These are phyloP conservation scores for Didymella segeticola DNA, from an alignment of 2,329 filamentous ascomycete genomes.

Conservation along the genomic window DNA sequence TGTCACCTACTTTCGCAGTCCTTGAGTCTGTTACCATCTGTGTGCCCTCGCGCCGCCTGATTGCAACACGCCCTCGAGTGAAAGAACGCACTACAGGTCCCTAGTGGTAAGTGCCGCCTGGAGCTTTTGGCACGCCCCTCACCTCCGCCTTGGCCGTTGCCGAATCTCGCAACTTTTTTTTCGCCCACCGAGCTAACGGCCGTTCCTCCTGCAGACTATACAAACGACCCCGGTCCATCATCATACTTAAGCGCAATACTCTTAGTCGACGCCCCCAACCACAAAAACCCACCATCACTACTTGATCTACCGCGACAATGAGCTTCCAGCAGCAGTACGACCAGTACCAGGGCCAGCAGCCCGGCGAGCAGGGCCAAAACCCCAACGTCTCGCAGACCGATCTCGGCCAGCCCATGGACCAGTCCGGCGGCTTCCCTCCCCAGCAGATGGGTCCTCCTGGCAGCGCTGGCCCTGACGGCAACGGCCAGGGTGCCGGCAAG, in stretches of 20 bases:
- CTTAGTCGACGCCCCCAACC: conserved; percentile 23
- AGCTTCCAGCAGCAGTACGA: conserved; percentile 72
- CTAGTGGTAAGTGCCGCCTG: conserved; percentile 40
- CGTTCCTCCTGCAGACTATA: conserved; percentile 30
- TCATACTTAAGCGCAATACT: conserved; percentile 43
- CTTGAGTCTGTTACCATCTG: conserved; percentile 31
- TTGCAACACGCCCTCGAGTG: conserved; percentile 22
- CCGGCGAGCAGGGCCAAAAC: conserved; percentile 56
- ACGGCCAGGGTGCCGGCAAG: conserved; percentile 54
- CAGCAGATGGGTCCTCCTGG: conserved; percentile 54
- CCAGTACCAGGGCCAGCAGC: conserved; percentile 66
- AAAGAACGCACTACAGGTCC: conserved; percentile 23
- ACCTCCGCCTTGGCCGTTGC: conserved; percentile 12
- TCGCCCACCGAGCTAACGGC: conserved; percentile 39
- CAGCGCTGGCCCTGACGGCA: conserved; percentile 43
- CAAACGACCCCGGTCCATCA: conserved; percentile 32
- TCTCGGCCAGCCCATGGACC: conserved; percentile 65
- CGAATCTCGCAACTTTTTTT: conserved; percentile 23
- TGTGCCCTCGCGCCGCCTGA: conserved; percentile 27
- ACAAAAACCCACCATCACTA: conserved; percentile 25
- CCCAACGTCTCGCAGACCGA: conserved; percentile 54
- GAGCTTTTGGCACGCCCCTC: conserved; percentile 12
- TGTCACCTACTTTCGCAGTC: conserved; percentile 33
- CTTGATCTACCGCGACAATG: conserved; percentile 56
- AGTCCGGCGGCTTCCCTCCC: conserved; percentile 58